phyloP scores from a whole-genome alignment of 257 asterid species.

The Cynanchum wilfordii region DNA sequence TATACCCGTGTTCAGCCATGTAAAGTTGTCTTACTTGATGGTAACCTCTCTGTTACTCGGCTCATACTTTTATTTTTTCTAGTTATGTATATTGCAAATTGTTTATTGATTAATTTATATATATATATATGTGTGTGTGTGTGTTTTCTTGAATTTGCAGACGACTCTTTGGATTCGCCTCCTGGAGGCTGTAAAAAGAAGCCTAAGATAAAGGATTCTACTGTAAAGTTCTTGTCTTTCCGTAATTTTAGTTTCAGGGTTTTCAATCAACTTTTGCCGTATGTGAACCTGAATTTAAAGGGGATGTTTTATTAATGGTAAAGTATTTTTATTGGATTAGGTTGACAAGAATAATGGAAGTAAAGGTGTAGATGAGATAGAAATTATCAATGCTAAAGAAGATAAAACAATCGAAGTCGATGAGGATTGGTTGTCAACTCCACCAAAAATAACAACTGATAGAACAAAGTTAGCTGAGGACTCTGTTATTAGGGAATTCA shows the following conservation, averaged over 20 bases:
- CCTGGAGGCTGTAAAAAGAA: slow-evolving; percentile 40
- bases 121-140: too few species aligned
- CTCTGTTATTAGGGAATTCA: slow-evolving; percentile 73
- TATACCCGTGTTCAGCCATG: slow-evolving; percentile 78
- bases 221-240: slow-evolving; percentile 27
- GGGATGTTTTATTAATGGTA: slow-evolving; percentile 11
- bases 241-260: background rate
- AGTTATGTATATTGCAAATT: slow-evolving; percentile 1
- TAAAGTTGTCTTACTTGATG: slow-evolving; percentile 40
- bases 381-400: slow-evolving; percentile 29
- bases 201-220: slow-evolving; percentile 37
- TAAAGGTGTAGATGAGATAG: slow-evolving; percentile 29
- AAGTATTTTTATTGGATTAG: slow-evolving; percentile 26
- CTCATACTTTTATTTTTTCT: background rate
- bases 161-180: slow-evolving; percentile 55
- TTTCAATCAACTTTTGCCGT: background rate
- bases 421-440: slow-evolving; percentile 90
- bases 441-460: slow-evolving; percentile 43
- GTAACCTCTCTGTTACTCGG: slow-evolving; percentile 28
- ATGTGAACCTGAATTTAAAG: slow-evolving; percentile 6
- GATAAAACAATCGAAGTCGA: slow-evolving; percentile 37
- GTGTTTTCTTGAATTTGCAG: slow-evolving; percentile 37
- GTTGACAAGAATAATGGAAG: slow-evolving; percentile 27
- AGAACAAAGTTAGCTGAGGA: slow-evolving; percentile 34
- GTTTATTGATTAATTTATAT: background rate